These are phyloP conservation scores for Pseudoscleropodium purum DNA, from an alignment of 225 moss, liverwort and hornwort genomes.

Conservation along the genomic window DNA sequence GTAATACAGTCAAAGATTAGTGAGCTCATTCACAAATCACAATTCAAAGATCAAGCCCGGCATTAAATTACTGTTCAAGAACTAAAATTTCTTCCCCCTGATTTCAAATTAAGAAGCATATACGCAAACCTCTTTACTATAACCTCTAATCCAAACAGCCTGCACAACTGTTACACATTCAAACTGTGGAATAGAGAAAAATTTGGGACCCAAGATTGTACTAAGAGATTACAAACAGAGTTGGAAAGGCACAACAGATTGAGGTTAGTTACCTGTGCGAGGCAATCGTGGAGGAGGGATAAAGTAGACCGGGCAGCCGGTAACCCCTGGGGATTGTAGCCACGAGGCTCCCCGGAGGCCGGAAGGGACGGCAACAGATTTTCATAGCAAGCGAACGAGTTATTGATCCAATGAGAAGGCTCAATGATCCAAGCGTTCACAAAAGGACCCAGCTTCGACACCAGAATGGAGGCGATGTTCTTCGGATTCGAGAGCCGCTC, in stretches of 20 bases:
- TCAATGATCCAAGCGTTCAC: constrained; percentile 79
- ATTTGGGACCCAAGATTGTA: no score
- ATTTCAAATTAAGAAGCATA: neutral
- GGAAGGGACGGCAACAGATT: constrained; percentile 66
- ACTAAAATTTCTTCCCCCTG: no score
- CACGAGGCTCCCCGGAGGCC: constrained; percentile 57
- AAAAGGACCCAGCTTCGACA: constrained; percentile 68
- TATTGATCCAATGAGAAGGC: constrained; percentile 51
- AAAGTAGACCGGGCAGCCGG: constrained; percentile 60
- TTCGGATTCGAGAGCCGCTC: constrained; percentile 73
- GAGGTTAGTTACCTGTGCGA: constrained; percentile 36
- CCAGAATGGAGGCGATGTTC: constrained; percentile 68
- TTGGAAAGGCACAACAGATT: neutral
- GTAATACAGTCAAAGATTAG: neutral
- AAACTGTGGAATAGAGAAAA: neutral
- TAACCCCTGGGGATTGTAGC: constrained; percentile 60
- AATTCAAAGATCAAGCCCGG: neutral
- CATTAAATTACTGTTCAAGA: neutral
- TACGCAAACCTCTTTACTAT: neutral
- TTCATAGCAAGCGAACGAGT: constrained; percentile 60
- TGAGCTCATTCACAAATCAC: neutral
- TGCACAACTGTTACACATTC: neutral
- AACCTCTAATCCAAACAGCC: neutral
- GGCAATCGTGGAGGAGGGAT: constrained; percentile 57
- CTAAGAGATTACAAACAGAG: neutral